Conservation (phyloP, 768 basidiomycete genomes). For the Clavulina sp. region DNA sequence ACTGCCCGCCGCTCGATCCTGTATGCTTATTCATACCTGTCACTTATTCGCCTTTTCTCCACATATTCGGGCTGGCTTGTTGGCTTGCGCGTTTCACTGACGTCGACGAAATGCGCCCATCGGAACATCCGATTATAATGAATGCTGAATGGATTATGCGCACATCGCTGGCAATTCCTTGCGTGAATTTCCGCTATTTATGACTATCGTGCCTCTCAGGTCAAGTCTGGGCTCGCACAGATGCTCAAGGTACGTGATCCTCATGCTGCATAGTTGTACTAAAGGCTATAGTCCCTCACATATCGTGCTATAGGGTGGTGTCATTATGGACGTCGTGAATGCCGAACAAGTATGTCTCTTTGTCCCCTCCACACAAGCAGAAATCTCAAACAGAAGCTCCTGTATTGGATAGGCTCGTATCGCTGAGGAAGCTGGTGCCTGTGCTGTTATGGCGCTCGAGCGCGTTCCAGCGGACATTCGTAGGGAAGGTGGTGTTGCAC, state of each 20-base stretch:
- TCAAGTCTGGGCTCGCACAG: conserved; percentile 88
- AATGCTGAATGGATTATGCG: no score
- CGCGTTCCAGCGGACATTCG: conserved; percentile 93
- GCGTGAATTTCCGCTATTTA: no score
- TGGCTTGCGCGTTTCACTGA: no score
- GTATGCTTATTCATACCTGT: no score
- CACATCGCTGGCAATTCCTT: no score
- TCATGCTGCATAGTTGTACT: conserved; percentile 8
- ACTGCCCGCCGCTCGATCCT: no score
- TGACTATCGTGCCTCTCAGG: no score
- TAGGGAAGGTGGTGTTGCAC: conserved; percentile 77
- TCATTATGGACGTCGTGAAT: conserved; percentile 93
- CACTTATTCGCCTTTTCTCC: no score
- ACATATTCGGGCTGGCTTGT: no score
- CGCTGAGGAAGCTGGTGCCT: conserved; percentile 93
- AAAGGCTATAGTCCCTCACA: conserved; percentile 2
- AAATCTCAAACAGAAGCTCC: no score
- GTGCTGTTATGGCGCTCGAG: conserved; percentile 95
- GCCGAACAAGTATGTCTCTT: conserved; percentile 34
- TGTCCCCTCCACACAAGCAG: not conserved
- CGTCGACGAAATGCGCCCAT: no score
- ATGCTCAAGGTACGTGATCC: conserved; percentile 66
- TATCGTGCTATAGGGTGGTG: conserved; percentile 36
- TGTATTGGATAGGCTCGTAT: conserved; percentile 53
- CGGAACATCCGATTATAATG: no score